phyloP scores from a whole-genome alignment of 352 stramenopile species.

The Phytophthora foliorum region DNA sequence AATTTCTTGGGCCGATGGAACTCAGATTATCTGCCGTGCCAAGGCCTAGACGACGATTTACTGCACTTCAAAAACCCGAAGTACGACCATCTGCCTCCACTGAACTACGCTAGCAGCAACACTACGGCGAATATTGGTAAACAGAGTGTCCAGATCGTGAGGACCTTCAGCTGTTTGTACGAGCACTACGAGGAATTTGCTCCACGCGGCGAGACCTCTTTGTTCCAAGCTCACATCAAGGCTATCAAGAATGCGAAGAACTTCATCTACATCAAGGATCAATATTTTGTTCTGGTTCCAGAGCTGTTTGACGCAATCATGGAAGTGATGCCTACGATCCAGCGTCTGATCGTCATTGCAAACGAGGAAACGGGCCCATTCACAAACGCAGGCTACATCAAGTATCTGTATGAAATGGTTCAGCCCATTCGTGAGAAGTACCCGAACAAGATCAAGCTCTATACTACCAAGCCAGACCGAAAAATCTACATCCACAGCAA shows the following conservation, averaged over 20 bases:
- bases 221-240: conserved; percentile 54
- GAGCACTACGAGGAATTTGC: conserved; percentile 58
- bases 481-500: conserved; percentile 70
- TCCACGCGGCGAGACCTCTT: conserved; percentile 51
- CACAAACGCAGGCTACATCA: conserved; percentile 48
- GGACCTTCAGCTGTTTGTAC: conserved; percentile 68
- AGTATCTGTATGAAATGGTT: conserved; percentile 64
- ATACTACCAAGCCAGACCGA: conserved; percentile 45
- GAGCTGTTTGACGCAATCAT: conserved; percentile 54
- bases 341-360: conserved; percentile 62
- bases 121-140: conserved; percentile 15
- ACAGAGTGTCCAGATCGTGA: conserved; percentile 47
- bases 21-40: conserved; percentile 32
- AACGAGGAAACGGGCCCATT: conserved; percentile 39
- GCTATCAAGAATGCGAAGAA: conserved; percentile 55
- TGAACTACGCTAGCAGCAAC: conserved; percentile 16
- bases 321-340: conserved; percentile 48
- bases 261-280: conserved; percentile 35
- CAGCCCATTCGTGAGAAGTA: conserved; percentile 46
- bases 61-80: conserved; percentile 59
- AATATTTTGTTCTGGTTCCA: conserved; percentile 43
- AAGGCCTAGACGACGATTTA: conserved; percentile 37
- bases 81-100: conserved; percentile 17
- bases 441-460: conserved; percentile 43
- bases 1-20: conserved; percentile 73